Evolutionary conservation across 495 filamentous ascomycete species (phyloP).

Genomic region (Oidiodendron maius): DNA sequence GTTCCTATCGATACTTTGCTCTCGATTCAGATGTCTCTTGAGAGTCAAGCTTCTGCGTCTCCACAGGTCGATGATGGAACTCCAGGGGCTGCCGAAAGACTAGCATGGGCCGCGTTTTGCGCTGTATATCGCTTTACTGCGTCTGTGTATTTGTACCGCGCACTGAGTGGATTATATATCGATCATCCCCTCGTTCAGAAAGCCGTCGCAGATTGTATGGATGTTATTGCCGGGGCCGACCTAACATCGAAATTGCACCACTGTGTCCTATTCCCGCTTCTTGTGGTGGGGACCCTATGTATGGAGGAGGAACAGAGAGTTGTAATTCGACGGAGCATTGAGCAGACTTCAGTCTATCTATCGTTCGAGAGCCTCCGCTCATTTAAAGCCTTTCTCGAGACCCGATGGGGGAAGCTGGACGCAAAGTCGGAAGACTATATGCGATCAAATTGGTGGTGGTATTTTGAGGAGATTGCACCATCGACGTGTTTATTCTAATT

Average conservation of each 20-base stretch:
- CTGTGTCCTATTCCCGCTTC: conserved; percentile 21
- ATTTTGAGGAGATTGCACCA: conserved; percentile 19
- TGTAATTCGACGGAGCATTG: conserved; percentile 16
- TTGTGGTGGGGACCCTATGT: conserved; percentile 18
- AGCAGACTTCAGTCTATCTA: conserved; percentile 10
- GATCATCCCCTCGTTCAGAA: conserved; percentile 18
- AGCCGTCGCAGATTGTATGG: conserved; percentile 14
- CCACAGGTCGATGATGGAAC: background rate
- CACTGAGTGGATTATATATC: conserved; percentile 18
- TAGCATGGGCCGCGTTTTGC: conserved; percentile 19
- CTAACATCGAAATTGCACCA: conserved; percentile 20
- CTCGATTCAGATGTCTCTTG: conserved; percentile 16
- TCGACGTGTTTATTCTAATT: conserved; percentile 20
- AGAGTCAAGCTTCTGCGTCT: conserved; percentile 10
- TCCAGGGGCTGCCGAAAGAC: background rate
- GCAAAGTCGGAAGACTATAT: background rate
- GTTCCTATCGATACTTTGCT: conserved; percentile 13
- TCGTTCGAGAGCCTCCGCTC: conserved; percentile 20
- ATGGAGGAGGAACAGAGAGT: conserved; percentile 8
- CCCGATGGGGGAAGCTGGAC: conserved; percentile 18
- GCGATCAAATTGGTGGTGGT: conserved; percentile 17
- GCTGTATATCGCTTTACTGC: conserved; percentile 18
- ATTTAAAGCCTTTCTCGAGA: conserved; percentile 14
- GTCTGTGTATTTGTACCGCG: conserved; percentile 21
- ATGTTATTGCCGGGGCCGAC: conserved; percentile 13